A percentile compares a stretch with the other conserved stretches of the same genome.
Evolutionary conservation across 306 rosid genomes (phyloP).

Genomic region (Cyclanthera cordifolia): DNA sequence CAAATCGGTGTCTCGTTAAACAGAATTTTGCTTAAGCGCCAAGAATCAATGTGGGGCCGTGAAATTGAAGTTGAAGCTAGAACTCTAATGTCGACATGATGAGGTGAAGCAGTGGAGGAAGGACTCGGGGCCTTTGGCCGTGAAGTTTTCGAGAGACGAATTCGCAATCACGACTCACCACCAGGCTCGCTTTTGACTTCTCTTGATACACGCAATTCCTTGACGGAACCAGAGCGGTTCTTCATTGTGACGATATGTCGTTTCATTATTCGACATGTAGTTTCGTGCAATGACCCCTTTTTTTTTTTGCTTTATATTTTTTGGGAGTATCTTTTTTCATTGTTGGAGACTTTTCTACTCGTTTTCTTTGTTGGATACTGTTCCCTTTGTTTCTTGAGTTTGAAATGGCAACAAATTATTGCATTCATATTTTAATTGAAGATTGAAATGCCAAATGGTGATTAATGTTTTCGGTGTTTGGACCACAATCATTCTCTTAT

Average conservation of each 20-base stretch:
- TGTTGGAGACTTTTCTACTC: neutral
- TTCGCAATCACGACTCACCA: neutral
- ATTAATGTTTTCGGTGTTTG: no score
- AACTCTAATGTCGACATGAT: constrained; percentile 25
- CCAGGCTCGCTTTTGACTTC: neutral
- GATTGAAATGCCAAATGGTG: no score
- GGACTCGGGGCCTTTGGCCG: neutral
- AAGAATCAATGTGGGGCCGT: constrained; percentile 19
- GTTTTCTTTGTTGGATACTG: no score
- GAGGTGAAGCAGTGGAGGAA: constrained; percentile 8
- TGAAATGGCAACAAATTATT: no score
- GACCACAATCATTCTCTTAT: no score
- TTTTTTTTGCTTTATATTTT: neutral
- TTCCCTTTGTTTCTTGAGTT: no score
- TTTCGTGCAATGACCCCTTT: neutral
- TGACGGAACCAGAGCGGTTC: neutral
- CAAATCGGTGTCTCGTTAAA: constrained; percentile 1
- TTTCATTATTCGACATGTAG: neutral
- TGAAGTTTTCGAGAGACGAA: constrained; percentile 2
- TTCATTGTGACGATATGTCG: neutral
- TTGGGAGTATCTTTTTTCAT: neutral
- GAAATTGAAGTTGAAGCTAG: constrained; percentile 19
- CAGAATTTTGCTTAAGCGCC: constrained; percentile 14
- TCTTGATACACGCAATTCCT: neutral
- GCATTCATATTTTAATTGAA: no score